Evolutionary conservation across 495 filamentous ascomycete genomes (phyloP).

Genomic region (Neurospora sp.): DNA sequence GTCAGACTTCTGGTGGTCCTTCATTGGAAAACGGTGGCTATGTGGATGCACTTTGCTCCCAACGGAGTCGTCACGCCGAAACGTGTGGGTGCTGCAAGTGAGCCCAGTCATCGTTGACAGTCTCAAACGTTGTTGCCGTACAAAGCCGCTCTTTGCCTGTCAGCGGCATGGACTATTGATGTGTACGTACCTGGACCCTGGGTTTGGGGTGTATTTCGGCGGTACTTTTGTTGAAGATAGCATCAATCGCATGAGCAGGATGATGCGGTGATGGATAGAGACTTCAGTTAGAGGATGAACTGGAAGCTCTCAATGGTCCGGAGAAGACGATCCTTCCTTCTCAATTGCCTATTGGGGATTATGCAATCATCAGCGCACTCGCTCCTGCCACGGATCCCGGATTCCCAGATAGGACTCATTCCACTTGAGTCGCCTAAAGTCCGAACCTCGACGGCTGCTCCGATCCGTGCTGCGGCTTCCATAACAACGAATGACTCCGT

Average conservation of each 20-base stretch:
- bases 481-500: not conserved
- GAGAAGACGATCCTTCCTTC: not conserved
- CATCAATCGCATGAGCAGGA: not conserved
- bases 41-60: not conserved
- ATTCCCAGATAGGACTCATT: not conserved
- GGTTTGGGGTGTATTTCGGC: not conserved
- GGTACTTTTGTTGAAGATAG: not conserved
- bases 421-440: not conserved
- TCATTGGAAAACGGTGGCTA: not conserved
- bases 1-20: not conserved
- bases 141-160: not conserved
- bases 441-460: not conserved
- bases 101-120: not conserved
- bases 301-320: not conserved
- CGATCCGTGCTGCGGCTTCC: not conserved
- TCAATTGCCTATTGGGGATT: not conserved
- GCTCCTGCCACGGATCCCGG: not conserved
- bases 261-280: not conserved
- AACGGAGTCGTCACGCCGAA: not conserved
- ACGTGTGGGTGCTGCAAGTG: not conserved
- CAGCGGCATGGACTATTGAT: not conserved
- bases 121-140: not conserved
- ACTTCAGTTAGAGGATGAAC: not conserved
- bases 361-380: not conserved
- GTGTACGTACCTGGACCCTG: not conserved